Conservation (phyloP, 75 land plant species). For the Adiantum capillusveneris region DNA sequence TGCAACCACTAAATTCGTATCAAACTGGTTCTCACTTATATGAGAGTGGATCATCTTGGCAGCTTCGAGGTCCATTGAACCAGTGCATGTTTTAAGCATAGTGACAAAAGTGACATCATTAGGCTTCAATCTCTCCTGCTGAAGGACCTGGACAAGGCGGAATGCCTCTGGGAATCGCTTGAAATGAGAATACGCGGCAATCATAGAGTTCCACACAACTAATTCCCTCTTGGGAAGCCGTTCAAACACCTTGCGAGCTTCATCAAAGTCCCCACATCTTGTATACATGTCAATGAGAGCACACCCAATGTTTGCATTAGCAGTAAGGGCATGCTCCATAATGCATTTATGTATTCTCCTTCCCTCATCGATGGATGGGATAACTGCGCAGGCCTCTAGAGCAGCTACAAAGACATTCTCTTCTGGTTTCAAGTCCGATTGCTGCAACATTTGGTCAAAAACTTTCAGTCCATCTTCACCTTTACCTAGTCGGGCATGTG, state of each 20-base stretch:
- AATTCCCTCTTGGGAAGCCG: slow-evolving; percentile 26
- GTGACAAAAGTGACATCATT: slow-evolving; percentile 32
- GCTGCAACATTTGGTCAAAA: slow-evolving; percentile 21
- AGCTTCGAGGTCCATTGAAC: slow-evolving; percentile 15
- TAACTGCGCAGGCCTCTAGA: slow-evolving; percentile 36
- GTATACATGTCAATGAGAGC: slow-evolving; percentile 61
- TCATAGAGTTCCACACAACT: slow-evolving; percentile 53
- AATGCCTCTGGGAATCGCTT: slow-evolving; percentile 21
- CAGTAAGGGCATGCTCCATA: slow-evolving; percentile 24
- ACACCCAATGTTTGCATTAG: slow-evolving; percentile 34
- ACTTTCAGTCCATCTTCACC: not conserved
- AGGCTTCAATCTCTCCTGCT: slow-evolving; percentile 15
- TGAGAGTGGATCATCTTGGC: slow-evolving; percentile 42
- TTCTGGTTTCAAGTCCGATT: slow-evolving; percentile 23
- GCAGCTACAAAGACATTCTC: slow-evolving; percentile 37
- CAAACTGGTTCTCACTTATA: slow-evolving; percentile 15
- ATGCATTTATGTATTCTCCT: slow-evolving; percentile 33
- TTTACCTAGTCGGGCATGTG: not conserved
- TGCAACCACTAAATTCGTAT: slow-evolving; percentile 20
- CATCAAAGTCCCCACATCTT: slow-evolving; percentile 47
- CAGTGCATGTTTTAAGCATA: slow-evolving; percentile 33
- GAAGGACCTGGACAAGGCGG: slow-evolving; percentile 33
- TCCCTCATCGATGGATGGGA: slow-evolving; percentile 28
- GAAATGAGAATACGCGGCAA: slow-evolving; percentile 39
- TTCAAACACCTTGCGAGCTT: slow-evolving; percentile 33